A percentile compares a stretch with the other conserved stretches of the same genome.
Conservation (phyloP, 257 asterid genomes). For the Cordia subcordata region DNA sequence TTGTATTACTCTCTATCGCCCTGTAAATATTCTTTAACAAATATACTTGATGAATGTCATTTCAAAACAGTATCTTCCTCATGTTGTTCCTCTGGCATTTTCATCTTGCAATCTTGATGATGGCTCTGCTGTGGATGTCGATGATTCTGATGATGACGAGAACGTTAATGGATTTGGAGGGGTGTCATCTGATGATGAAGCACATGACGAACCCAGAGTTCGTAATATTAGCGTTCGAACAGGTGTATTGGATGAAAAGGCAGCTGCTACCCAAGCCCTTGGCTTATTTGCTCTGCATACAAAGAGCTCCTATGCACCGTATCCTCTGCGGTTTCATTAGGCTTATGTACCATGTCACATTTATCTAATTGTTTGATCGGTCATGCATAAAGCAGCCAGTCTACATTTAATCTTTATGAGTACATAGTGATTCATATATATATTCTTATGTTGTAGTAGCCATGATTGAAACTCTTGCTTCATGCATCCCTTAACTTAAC, state of each 20-base stretch:
- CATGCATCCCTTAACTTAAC: slow-evolving; percentile 44
- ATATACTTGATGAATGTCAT: slow-evolving; percentile 3
- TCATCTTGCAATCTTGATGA: slow-evolving; percentile 98
- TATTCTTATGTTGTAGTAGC: not conserved
- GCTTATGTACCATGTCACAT: not conserved
- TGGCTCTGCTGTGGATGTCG: slow-evolving; percentile 96
- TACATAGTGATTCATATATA: not conserved
- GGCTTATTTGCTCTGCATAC: slow-evolving; percentile 92
- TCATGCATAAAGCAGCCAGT: too few relatives aligned
- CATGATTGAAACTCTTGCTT: not conserved
- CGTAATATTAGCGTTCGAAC: slow-evolving; percentile 97
- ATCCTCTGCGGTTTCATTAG: slow-evolving; percentile 41
- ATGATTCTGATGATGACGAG: slow-evolving; percentile 79
- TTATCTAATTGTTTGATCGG: not conserved
- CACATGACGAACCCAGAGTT: slow-evolving; percentile 89
- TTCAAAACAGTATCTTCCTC: slow-evolving; percentile 84
- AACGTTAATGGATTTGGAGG: slow-evolving; percentile 78
- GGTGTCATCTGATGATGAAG: slow-evolving; percentile 98
- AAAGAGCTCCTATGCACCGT: slow-evolving; percentile 82
- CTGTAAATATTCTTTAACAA: not conserved
- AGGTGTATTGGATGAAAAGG: slow-evolving; percentile 98
- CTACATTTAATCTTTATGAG: not conserved
- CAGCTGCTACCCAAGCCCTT: slow-evolving; percentile 99
- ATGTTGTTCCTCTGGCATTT: slow-evolving; percentile 78
- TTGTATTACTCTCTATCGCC: not conserved